Percentiles rank a stretch among this genome's conserved stretches.
Conservation (phyloP, 345 rosid species). For the Populus tremula region DNA sequence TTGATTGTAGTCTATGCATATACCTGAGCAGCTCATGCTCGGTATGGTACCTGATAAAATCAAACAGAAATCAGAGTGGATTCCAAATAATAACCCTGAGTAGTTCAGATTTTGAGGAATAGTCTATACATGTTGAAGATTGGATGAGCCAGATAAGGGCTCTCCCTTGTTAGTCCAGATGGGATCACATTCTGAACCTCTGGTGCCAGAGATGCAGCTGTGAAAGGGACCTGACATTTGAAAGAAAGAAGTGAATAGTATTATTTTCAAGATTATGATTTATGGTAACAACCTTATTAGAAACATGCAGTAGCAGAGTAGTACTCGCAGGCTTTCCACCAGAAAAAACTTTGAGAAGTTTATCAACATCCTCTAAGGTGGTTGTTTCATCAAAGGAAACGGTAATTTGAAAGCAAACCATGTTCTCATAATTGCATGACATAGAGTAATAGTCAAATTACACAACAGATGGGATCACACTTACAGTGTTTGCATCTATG, state of each 20-base stretch:
- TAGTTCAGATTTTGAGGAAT: conserved; percentile 18
- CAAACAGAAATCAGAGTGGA: conserved; percentile 24
- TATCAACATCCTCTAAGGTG: conserved; percentile 86
- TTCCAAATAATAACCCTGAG: conserved; percentile 10
- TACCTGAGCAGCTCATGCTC: conserved; percentile 95
- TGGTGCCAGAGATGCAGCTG: conserved; percentile 83
- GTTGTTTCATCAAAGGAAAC: conserved; percentile 95
- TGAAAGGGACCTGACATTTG: conserved; percentile 63
- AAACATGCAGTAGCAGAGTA: conserved; percentile 5
- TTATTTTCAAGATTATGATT: conserved; percentile 4
- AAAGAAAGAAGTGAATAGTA: conserved; percentile 6
- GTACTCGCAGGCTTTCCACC: conserved; percentile 73
- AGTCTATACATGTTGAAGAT: conserved; percentile 74
- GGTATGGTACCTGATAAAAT: conserved; percentile 64
- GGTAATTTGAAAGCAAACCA: conserved; percentile 58
- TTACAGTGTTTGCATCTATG: conserved; percentile 76
- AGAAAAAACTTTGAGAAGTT: conserved; percentile 73
- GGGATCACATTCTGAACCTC: conserved; percentile 78
- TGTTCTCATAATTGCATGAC: conserved; percentile 17
- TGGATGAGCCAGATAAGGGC: conserved; percentile 68
- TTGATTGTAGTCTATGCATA: conserved; percentile 68
- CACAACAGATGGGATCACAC: conserved; percentile 27
- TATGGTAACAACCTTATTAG: conserved; percentile 5
- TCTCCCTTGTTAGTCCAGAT: conserved; percentile 63
- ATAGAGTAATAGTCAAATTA: neutral